Evolutionary conservation across 129 eudicot species (phyloP).

Genomic region (Flaveria linearis): DNA sequence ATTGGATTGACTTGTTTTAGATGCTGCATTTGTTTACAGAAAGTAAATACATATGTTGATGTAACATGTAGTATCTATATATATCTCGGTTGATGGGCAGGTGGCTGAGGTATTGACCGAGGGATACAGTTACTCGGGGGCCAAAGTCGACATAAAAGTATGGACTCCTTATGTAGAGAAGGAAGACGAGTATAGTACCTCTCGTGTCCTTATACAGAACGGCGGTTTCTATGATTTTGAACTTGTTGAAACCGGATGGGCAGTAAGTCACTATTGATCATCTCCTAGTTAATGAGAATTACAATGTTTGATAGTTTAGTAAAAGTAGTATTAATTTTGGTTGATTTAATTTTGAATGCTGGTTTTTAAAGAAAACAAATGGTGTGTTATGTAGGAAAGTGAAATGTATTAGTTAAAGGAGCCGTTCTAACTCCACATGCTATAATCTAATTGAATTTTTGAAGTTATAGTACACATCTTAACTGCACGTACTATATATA

Average conservation of each 20-base stretch:
- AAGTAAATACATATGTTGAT: background rate
- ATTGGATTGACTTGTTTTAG: too few species aligned
- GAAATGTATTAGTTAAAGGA: too few species aligned
- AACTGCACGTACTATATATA: background rate
- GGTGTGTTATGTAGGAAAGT: too few species aligned
- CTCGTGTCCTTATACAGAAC: slow-evolving; percentile 43
- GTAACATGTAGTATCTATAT: background rate
- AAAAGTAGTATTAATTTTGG: too few species aligned
- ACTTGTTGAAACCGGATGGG: slow-evolving; percentile 62
- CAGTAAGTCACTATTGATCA: slow-evolving; percentile 32
- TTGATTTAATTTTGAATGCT: too few species aligned
- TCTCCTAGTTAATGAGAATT: background rate
- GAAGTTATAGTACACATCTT: background rate
- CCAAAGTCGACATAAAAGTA: slow-evolving; percentile 55
- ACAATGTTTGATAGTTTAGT: too few species aligned
- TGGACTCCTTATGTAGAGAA: slow-evolving; percentile 57
- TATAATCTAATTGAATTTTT: too few species aligned
- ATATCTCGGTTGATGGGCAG: slow-evolving; percentile 21
- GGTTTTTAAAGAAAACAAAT: too few species aligned
- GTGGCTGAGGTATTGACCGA: slow-evolving; percentile 41
- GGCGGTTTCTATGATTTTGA: slow-evolving; percentile 44
- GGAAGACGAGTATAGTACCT: slow-evolving; percentile 61
- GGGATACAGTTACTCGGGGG: slow-evolving; percentile 58
- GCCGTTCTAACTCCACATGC: too few species aligned
- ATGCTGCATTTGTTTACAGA: background rate